These are phyloP conservation scores for Neurospora sp. DNA, from an alignment of 495 filamentous ascomycete genomes.

Conservation along the genomic window DNA sequence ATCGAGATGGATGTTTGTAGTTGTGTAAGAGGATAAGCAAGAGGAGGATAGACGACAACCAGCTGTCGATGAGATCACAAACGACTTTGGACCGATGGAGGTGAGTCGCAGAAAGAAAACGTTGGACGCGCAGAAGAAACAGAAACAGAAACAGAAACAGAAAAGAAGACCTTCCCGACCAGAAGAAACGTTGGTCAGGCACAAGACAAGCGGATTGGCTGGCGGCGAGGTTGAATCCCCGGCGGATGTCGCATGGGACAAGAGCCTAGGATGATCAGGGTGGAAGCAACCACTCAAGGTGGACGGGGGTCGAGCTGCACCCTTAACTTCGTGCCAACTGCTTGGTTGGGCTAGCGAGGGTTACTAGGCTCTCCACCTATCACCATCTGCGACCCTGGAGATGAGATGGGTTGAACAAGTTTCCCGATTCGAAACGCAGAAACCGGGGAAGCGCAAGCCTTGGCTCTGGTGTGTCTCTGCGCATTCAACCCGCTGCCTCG, in stretches of 20 bases:
- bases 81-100: background rate
- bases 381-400: background rate
- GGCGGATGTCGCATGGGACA: constrained; percentile 2
- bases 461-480: background rate
- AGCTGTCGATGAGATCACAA: background rate
- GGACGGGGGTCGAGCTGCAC: constrained; percentile 5
- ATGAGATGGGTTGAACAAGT: background rate
- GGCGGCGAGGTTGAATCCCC: constrained; percentile 3
- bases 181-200: constrained; percentile 4
- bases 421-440: background rate
- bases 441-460: background rate
- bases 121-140: constrained; percentile 4
- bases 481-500: background rate
- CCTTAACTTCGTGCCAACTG: constrained; percentile 7
- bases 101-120: constrained; percentile 1
- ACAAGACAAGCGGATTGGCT: constrained; percentile 14
- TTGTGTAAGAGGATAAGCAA: background rate
- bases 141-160: background rate
- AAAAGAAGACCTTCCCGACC: constrained; percentile 3
- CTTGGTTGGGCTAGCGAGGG: background rate
- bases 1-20: background rate
- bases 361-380: background rate
- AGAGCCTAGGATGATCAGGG: constrained; percentile 5
- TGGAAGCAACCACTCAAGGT: constrained; percentile 8
- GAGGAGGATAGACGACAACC: background rate